Base-by-base conservation (phyloP, 73 alveolate species). In the Breviolum minutum region DNA sequence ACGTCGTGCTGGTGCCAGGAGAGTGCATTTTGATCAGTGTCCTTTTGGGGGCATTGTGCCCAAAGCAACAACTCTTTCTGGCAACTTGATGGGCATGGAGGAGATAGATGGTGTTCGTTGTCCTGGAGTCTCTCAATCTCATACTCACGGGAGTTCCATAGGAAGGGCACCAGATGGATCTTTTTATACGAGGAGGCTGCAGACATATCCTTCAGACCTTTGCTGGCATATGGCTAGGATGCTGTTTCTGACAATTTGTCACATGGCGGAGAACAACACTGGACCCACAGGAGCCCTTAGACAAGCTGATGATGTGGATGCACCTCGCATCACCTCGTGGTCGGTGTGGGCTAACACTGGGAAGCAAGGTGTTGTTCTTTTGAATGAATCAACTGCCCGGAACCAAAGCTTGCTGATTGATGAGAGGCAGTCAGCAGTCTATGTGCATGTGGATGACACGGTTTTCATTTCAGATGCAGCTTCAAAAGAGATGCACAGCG, bases 231-330 rank as follows among this genome's bases (percentile, higher is more conserved):
- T 82, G 91, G 91, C 91, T 19, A 54, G 32, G 71, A 11, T 48
- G 27, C 63, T 82, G 32, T n/a, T 82, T 10, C 32, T n/a, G n/a
- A 40, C 54, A 22, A 26, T 24, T 2, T 20, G 10, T 26, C 60
- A 62, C 24, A 8, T 84, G 80, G 60, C 24, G 10, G 63, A 19
- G 26, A 16, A 84, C 26, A 48, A 61, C 60, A 13, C n/a, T 26
- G 63, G 94, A 62, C 94, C 94, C 9, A 84, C 94, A 20, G 94
- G 91, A 13, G 27, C 30, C 73, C 64, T 82, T 17, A 20, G 27
- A 6, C 71, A 19, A 0, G 20, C 8, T 6, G 91, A 70, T 24
- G 71, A 48, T 2, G 17, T 60, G 11, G 8, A 20, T 24, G 91
- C 91, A 19, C 71, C 91, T 0, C 17, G 82, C 10, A 20, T 71